phyloP scores from a whole-genome alignment of 2,329 filamentous ascomycete genomes.

The Ophiocordyceps sinensis region DNA sequence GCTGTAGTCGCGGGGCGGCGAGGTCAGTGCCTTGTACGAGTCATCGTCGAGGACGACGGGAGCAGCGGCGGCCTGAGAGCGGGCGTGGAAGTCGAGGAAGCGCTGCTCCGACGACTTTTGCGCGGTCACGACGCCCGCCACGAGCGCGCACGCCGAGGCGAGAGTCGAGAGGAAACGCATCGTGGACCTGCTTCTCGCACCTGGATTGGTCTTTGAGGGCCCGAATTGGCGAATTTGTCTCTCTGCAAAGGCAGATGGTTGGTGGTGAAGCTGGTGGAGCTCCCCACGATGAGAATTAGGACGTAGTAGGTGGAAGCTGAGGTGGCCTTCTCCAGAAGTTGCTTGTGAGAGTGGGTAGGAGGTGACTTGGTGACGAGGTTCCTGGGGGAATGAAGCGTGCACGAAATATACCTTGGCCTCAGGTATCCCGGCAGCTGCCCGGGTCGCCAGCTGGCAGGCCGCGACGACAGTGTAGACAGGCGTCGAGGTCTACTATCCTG shows the following conservation, averaged over 20 bases:
- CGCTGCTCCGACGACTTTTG: slow-evolving; percentile 50
- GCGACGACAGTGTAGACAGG: too few relatives aligned
- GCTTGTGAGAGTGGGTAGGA: background rate
- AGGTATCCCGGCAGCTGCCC: background rate
- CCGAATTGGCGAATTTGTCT: background rate
- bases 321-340: slow-evolving; percentile 15
- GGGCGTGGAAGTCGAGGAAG: slow-evolving; percentile 57
- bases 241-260: background rate
- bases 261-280: background rate
- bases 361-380: background rate
- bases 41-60: slow-evolving; percentile 68
- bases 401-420: background rate
- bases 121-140: slow-evolving; percentile 44
- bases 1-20: slow-evolving; percentile 68
- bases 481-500: too few relatives aligned
- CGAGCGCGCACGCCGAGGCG: slow-evolving; percentile 47
- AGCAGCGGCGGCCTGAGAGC: slow-evolving; percentile 42
- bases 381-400: too few relatives aligned
- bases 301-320: slow-evolving; percentile 16
- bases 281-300: slow-evolving; percentile 1
- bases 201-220: background rate
- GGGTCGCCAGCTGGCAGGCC: background rate
- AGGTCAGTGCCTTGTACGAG: slow-evolving; percentile 61
- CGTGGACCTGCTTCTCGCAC: background rate
- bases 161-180: slow-evolving; percentile 58